Evolutionary conservation across 1,284 basidiomycete species (phyloP), one percentile per base, ranked within the genome.

Genomic region (Meripilus lineatus): DNA sequence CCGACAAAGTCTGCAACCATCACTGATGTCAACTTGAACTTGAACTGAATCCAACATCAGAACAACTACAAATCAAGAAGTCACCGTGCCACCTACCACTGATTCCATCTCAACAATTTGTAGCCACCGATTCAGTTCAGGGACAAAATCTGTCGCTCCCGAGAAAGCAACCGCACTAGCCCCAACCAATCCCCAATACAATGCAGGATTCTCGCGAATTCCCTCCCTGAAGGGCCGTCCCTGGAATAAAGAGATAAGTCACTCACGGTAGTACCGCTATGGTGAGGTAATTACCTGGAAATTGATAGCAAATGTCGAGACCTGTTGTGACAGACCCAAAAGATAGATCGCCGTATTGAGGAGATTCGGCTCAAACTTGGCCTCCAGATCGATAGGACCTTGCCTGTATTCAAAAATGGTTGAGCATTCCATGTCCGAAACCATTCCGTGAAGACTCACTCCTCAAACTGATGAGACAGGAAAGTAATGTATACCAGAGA

Each of bases 221-320:
- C 91, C 91, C 66, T 97, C 93, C 34, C 93, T 84, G 84, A 96
- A 97, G 0, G 94, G 93, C 32, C 93, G 86, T 6, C 93, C 94
- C 77, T 88, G 50, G 3, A 52, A 2, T 21, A 45, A 35, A 40
- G 40, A 38, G 32, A 38, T 36, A 38, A 42, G 38, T 18, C 5
- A 18, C 8, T 18, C 17, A 11, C 8, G 18, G 34, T 11, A 22
- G 22, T 8, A n/a, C 17, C 32, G n/a, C 7, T 11, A 21, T 13
- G 36, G 24, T n/a, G 20, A 28, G 14, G 20, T 20, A 51, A 60
- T 32, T 52, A 81, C 82, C 70, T 93, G 91, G 77, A 93, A 97
- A 69, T 97, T 97, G 70, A 96, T 92, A 3, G 92, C 85, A 58
- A 97, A 96, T 0, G 93, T 96, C 7, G 93, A 95, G 2, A 97